Base-by-base conservation (phyloP, 441 rosid genomes). In the Bocquillonia castaneifolia region DNA sequence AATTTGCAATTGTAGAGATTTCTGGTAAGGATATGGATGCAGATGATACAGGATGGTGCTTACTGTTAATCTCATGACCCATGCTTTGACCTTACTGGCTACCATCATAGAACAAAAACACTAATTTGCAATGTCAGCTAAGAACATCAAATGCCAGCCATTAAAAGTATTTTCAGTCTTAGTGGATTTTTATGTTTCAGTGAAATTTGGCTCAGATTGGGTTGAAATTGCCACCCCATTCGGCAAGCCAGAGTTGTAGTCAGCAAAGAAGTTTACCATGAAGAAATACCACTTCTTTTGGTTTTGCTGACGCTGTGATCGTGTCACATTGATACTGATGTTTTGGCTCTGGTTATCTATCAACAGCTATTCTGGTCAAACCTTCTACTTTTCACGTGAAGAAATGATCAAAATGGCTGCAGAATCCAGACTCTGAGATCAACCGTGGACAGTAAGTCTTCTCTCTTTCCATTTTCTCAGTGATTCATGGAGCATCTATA, bases 1-100 rank as follows among this genome's bases (percentile, higher is more conserved):
- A 58, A 67, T 50, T 47, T 76, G 79, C 63, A 76, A 76, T 23
- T 76, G 79, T 37, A 59, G 73, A 6, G 79, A 76, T 57, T 72
- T 76, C 70, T 76, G 79, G 79, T 76, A 26, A 75, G 64, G 48
- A 13, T 5, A 9, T 25, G 31, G n/a, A 39, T 50, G 52, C 59
- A 28, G 32, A 29, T 62, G 32, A 25, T 34, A 13, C 40, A 6
- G 12, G 25, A 42, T 14, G 40, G 31, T 45, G 26, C 47, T 47
- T 22, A 29, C 40, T 8, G 54, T 18, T 47, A 31, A 29, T 10
- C 65, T 22, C 26, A 13, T 23, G 7, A 31, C 29, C 10, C 14
- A 6, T 32, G 68, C 55, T 63, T 28, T 63, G 10, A 22, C 6
- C 23, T 7, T 52, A 13, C 48, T 22, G 31, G 59, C 23, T 48